A percentile compares a stretch with the other conserved stretches of the same genome.
phyloP scores from a whole-genome alignment of 2,329 filamentous ascomycete genomes.

The Botrytis squamosa region DNA sequence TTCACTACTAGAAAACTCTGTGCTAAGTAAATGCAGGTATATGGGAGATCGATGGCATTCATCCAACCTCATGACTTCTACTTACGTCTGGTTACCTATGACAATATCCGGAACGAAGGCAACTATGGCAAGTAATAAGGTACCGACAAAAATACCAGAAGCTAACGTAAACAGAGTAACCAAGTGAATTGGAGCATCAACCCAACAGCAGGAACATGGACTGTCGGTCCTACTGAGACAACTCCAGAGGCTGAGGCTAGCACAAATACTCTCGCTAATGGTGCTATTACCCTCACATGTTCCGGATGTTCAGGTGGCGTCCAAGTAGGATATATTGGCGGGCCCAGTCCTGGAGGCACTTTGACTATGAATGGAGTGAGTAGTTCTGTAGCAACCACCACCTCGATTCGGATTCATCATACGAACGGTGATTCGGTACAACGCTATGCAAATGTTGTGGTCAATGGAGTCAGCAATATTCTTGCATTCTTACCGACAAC shows the following conservation, averaged over 20 bases:
- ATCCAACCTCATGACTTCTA: constrained; percentile 57
- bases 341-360: constrained; percentile 44
- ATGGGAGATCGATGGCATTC: constrained; percentile 67
- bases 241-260: constrained; percentile 53
- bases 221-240: constrained; percentile 46
- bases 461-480: constrained; percentile 53
- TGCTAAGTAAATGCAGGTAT: constrained; percentile 47
- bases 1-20: not conserved
- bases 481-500: constrained; percentile 55
- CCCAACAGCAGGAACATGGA: constrained; percentile 45
- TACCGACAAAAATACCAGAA: not conserved
- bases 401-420: constrained; percentile 55
- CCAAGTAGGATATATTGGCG: constrained; percentile 56
- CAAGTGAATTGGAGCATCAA: constrained; percentile 55
- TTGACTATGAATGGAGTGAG: constrained; percentile 50
- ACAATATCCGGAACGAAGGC: constrained; percentile 52
- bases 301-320: constrained; percentile 50
- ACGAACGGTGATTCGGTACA: constrained; percentile 54
- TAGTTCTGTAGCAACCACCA: constrained; percentile 46
- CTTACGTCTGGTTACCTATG: constrained; percentile 65
- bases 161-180: constrained; percentile 41
- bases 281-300: constrained; percentile 50
- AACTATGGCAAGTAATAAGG: constrained; percentile 40
- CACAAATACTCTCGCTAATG: constrained; percentile 43
- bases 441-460: constrained; percentile 53